A percentile compares a stretch with the other conserved stretches of the same genome.
Conservation (phyloP, 2,329 filamentous ascomycete species). For the Fusarium sp. region DNA sequence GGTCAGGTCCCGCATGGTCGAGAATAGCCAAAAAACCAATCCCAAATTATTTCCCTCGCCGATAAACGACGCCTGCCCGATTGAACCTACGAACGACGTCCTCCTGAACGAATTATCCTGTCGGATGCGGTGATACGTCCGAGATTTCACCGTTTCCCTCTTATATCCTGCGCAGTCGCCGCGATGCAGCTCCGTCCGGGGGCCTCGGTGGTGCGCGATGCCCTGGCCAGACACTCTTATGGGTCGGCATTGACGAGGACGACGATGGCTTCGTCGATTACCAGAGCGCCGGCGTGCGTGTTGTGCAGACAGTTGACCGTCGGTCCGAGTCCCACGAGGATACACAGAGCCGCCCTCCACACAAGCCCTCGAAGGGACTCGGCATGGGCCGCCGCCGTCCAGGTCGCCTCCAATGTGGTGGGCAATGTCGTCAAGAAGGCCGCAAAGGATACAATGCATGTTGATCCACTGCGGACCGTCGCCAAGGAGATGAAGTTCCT, state of each 20-base stretch:
- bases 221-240: constrained; percentile 48
- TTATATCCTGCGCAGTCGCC: constrained; percentile 22
- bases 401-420: constrained; percentile 79
- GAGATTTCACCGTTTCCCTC: constrained; percentile 1
- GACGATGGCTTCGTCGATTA: constrained; percentile 14
- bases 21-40: constrained; percentile 38
- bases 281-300: constrained; percentile 48
- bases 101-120: background rate
- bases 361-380: constrained; percentile 66
- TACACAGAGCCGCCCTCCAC: constrained; percentile 58
- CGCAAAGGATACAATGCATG: constrained; percentile 76
- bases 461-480: constrained; percentile 91
- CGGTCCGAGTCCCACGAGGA: constrained; percentile 54
- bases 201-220: constrained; percentile 65
- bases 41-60: constrained; percentile 35
- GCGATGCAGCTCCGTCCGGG: constrained; percentile 70
- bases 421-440: constrained; percentile 76
- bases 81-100: too few relatives aligned
- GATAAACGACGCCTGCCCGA: background rate
- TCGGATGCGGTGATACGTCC: constrained; percentile 37
- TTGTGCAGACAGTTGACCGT: constrained; percentile 52
- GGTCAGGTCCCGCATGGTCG: constrained; percentile 41
- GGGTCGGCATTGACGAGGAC: constrained; percentile 42
- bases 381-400: constrained; percentile 83
- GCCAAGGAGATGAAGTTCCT: constrained; percentile 98